phyloP scores from a whole-genome alignment of 2,329 filamentous ascomycete species.

The Aureobasidium sp. region DNA sequence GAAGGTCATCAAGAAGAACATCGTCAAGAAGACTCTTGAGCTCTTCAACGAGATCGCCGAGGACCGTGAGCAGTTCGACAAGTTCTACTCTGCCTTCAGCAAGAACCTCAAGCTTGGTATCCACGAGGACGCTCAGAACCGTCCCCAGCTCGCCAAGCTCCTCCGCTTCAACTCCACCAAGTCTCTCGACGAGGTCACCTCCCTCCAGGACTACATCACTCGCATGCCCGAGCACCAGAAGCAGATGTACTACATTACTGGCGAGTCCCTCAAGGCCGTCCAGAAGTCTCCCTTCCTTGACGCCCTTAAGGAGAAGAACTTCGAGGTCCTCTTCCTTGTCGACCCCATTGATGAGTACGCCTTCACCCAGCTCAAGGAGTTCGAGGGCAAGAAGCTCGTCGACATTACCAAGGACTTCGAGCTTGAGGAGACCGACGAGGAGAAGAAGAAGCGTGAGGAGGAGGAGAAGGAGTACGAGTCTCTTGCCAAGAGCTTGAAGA shows the following conservation, averaged over 20 bases:
- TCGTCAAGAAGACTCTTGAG: constrained; percentile 99
- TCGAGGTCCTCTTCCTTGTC: constrained; percentile 98
- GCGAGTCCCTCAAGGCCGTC: constrained; percentile 98
- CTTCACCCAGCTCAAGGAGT: constrained; percentile 99
- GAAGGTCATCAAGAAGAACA: constrained; percentile 99
- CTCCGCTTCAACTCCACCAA: constrained; percentile 99
- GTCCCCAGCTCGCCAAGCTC: constrained; percentile 85
- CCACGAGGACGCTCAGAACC: constrained; percentile 99
- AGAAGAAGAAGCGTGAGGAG: constrained; percentile 91
- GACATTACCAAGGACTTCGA: constrained; percentile 99
- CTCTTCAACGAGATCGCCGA: constrained; percentile 98
- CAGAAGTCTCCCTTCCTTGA: constrained; percentile 98
- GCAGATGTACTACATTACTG: constrained; percentile 99
- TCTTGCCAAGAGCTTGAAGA: constrained; percentile 96
- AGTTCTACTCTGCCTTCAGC: constrained; percentile 99
- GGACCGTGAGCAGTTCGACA: constrained; percentile 99
- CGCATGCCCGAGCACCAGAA: constrained; percentile 99
- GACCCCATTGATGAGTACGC: constrained; percentile 99
- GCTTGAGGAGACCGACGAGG: constrained; percentile 98
- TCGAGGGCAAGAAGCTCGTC: constrained; percentile 99
- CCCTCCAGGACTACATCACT: constrained; percentile 93
- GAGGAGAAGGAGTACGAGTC: constrained; percentile 98
- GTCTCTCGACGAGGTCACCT: constrained; percentile 92
- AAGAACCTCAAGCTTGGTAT: constrained; percentile 99
- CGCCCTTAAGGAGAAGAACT: constrained; percentile 96